Percentiles rank a stretch among this genome's conserved stretches.
Conservation (phyloP, 805 yeast genomes). For the Zygoascus flipseniorum region DNA sequence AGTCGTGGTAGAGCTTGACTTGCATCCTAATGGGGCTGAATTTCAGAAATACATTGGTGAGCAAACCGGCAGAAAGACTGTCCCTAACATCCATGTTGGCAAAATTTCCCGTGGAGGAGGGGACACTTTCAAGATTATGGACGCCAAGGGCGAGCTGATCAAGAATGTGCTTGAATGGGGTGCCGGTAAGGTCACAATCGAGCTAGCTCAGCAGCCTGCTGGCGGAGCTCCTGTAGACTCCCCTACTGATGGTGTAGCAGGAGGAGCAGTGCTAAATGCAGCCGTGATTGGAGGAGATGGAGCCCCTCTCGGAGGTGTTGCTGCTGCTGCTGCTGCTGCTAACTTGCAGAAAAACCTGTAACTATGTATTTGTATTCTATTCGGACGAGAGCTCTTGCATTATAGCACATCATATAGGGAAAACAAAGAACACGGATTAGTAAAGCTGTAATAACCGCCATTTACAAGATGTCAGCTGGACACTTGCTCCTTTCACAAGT, state of each 20-base stretch:
- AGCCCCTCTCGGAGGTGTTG: no score
- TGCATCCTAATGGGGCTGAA: conserved; percentile 63
- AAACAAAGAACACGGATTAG: no score
- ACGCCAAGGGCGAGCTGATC: conserved; percentile 47
- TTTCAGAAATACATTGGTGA: conserved; percentile 65
- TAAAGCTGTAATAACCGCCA: no score
- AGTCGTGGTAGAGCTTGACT: conserved; percentile 70
- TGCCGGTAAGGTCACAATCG: conserved; percentile 16
- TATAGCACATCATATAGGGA: no score
- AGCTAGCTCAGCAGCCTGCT: not conserved
- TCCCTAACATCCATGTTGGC: conserved; percentile 78
- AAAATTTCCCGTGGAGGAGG: conserved; percentile 79
- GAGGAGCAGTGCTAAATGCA: not conserved
- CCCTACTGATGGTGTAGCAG: not conserved
- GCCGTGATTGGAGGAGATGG: no score
- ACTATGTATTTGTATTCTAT: no score
- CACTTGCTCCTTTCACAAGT: no score
- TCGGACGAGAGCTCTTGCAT: no score
- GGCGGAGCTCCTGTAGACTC: not conserved
- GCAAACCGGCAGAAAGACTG: conserved; percentile 73
- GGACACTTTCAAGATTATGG: conserved; percentile 66
- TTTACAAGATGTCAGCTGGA: no score
- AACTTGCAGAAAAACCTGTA: no score
- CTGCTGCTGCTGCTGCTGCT: no score
- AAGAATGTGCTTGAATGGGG: conserved; percentile 50